Evolutionary conservation across 768 basidiomycete genomes (phyloP).

Genomic region (Leccinum truebloodii): DNA sequence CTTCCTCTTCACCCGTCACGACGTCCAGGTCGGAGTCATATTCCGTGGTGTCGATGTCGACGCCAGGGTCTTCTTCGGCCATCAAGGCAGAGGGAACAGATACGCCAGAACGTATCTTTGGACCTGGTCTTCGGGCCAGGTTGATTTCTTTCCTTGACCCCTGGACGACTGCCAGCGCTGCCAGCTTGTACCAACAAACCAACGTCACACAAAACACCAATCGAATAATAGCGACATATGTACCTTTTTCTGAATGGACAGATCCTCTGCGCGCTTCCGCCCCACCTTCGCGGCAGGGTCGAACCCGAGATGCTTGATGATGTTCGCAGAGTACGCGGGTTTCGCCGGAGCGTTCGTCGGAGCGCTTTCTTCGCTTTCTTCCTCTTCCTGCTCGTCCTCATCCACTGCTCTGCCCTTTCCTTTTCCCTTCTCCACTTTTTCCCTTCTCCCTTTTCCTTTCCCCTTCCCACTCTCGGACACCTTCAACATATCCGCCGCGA

Average conservation of each 20-base stretch:
- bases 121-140: slow-evolving; percentile 66
- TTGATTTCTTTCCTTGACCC: slow-evolving; percentile 50
- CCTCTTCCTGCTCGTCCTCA: background rate
- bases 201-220: background rate
- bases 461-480: slow-evolving; percentile 17
- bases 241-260: slow-evolving; percentile 60
- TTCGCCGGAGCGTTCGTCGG: slow-evolving; percentile 31
- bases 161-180: slow-evolving; percentile 54
- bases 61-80: slow-evolving; percentile 4
- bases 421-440: slow-evolving; percentile 20
- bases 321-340: slow-evolving; percentile 59
- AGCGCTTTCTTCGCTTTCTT: slow-evolving; percentile 17
- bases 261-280: slow-evolving; percentile 40
- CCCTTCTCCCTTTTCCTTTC: slow-evolving; percentile 21
- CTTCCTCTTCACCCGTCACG: slow-evolving; percentile 9
- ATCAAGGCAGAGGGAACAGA: slow-evolving; percentile 36
- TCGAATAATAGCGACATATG: background rate
- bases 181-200: slow-evolving; percentile 43
- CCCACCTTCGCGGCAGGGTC: slow-evolving; percentile 68
- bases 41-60: slow-evolving; percentile 1
- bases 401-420: slow-evolving; percentile 13
- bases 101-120: slow-evolving; percentile 64
- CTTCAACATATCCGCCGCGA: slow-evolving; percentile 32
- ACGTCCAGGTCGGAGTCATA: slow-evolving; percentile 16
- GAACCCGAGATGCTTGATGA: slow-evolving; percentile 76